phyloP scores from a whole-genome alignment of 169 alveolate genomes.

The Eimeria tenella region DNA sequence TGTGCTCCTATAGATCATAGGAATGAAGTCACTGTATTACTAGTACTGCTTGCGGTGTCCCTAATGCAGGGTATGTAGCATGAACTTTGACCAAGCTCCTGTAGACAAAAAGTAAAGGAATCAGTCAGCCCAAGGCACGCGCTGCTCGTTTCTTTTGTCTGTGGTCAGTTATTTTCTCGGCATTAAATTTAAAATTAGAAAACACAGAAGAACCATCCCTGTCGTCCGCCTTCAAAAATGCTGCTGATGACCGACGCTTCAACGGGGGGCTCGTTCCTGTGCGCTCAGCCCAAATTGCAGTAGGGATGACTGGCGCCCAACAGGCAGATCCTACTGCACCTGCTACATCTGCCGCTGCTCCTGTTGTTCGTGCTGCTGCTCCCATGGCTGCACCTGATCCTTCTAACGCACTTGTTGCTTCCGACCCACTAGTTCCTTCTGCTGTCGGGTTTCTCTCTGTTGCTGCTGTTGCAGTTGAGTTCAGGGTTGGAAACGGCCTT shows the following conservation, averaged over 20 bases:
- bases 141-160: too few relatives aligned
- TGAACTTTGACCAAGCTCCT: too few relatives aligned
- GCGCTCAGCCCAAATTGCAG: neutral
- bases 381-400: neutral
- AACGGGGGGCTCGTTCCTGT: conserved; percentile 9
- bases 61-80: too few relatives aligned
- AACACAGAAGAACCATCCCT: neutral
- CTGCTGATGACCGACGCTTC: conserved; percentile 30
- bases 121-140: too few relatives aligned
- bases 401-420: neutral
- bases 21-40: too few relatives aligned
- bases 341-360: neutral
- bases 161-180: too few relatives aligned
- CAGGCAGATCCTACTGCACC: neutral
- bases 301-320: neutral
- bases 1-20: too few relatives aligned
- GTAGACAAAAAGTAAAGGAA: too few relatives aligned
- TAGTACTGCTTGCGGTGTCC: too few relatives aligned
- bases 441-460: neutral
- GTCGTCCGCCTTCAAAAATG: conserved; percentile 55
- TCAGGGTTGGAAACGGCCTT: neutral
- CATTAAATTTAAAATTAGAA: neutral
- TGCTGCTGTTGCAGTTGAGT: neutral
- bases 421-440: neutral
- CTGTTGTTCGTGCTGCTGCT: neutral